A percentile compares a stretch with the other conserved stretches of the same genome.
phyloP scores from a whole-genome alignment of 306 rosid species.

The Cucumis sativus region Cucumber_9930_V3 NC_026658.2:4004501-4005000 shows the following conservation, averaged over 20 bases:
- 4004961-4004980: background rate
- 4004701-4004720: background rate
- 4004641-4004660: background rate
- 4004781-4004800: constrained; percentile 3
- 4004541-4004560: constrained; percentile 29
- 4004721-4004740: too few species aligned
- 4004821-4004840: background rate
- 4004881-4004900: too few species aligned
- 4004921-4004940: background rate
- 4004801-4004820: background rate
- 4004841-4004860: background rate
- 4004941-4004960: background rate
- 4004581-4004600: background rate
- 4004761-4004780: background rate
- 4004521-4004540: constrained; percentile 59
- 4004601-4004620: background rate
- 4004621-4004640: background rate
- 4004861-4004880: too few species aligned
- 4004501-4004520: constrained; percentile 64
- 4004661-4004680: background rate
- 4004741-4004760: too few species aligned
- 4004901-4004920: too few species aligned
- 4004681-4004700: background rate
- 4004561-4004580: background rate
- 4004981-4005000: background rate